These are phyloP conservation scores for Phytopythium aichiense DNA, from an alignment of 352 stramenopile genomes.

Conservation along the genomic window DNA sequence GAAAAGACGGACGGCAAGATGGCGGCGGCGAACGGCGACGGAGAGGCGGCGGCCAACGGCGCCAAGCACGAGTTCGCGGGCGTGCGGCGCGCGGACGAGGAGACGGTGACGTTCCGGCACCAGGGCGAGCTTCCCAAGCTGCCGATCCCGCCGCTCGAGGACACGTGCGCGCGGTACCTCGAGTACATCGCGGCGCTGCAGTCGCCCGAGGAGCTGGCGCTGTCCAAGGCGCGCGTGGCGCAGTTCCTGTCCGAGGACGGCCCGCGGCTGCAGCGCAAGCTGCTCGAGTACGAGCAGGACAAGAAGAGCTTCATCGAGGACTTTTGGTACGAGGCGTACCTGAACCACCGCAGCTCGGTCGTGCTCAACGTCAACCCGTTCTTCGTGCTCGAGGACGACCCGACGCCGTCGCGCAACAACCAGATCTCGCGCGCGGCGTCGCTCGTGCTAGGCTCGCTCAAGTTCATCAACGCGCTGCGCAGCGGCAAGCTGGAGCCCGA, in stretches of 20 bases:
- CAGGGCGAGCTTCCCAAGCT: slow-evolving; percentile 77
- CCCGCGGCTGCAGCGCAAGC: slow-evolving; percentile 58
- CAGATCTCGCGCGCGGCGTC: slow-evolving; percentile 88
- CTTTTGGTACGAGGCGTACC: slow-evolving; percentile 96
- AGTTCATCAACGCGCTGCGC: slow-evolving; percentile 89
- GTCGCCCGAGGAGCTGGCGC: slow-evolving; percentile 54
- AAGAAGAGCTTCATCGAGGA: slow-evolving; percentile 87
- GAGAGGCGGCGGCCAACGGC: background rate
- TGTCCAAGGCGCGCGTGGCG: slow-evolving; percentile 42
- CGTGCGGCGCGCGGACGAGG: slow-evolving; percentile 16
- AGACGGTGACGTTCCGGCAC: slow-evolving; percentile 68
- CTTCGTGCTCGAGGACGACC: slow-evolving; percentile 93
- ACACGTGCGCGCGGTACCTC: slow-evolving; percentile 75
- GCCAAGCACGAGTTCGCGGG: background rate
- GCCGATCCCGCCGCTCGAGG: slow-evolving; percentile 78
- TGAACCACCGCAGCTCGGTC: slow-evolving; percentile 89
- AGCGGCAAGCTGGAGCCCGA: slow-evolving; percentile 91
- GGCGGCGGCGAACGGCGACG: background rate
- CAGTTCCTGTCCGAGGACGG: slow-evolving; percentile 72
- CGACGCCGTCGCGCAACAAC: slow-evolving; percentile 84
- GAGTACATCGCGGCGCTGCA: slow-evolving; percentile 73
- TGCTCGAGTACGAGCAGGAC: slow-evolving; percentile 69
- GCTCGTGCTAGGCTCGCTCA: slow-evolving; percentile 89
- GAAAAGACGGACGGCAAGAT: slow-evolving; percentile 8
- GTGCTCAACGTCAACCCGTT: slow-evolving; percentile 97